These are phyloP conservation scores for Heliocybe sulcata DNA, from an alignment of 1,284 basidiomycete genomes.

Conservation along the genomic window DNA sequence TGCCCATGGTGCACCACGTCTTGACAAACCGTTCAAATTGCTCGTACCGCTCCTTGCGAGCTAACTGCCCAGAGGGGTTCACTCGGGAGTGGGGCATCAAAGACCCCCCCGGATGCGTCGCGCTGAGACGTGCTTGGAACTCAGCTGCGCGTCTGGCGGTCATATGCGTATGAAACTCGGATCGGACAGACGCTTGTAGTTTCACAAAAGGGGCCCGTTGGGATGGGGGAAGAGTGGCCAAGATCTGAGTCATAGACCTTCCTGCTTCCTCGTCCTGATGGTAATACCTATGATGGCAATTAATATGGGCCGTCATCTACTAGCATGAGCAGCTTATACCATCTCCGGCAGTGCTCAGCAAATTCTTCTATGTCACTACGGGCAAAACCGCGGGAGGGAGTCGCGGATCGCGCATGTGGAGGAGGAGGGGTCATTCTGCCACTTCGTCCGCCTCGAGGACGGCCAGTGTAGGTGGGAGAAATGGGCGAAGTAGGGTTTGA, in stretches of 20 bases:
- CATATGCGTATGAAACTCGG: constrained; percentile 67
- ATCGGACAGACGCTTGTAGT: constrained; percentile 68
- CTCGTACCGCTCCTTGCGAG: constrained; percentile 69
- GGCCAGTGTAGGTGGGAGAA: constrained; percentile 50
- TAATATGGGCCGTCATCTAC: constrained; percentile 7
- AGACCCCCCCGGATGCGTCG: constrained; percentile 67
- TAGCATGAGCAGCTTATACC: constrained; percentile 34
- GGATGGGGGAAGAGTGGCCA: constrained; percentile 66
- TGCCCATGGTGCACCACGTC: constrained; percentile 72
- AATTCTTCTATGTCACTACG: constrained; percentile 65
- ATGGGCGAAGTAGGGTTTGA: constrained; percentile 33
- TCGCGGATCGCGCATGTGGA: constrained; percentile 51
- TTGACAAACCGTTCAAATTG: constrained; percentile 62
- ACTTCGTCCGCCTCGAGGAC: constrained; percentile 40
- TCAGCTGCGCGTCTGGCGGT: constrained; percentile 64
- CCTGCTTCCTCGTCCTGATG: constrained; percentile 69
- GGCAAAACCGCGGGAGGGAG: constrained; percentile 47
- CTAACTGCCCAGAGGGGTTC: constrained; percentile 47
- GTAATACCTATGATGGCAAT: constrained; percentile 53
- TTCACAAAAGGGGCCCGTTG: constrained; percentile 73
- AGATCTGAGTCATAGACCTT: constrained; percentile 67
- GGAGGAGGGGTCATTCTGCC: constrained; percentile 51
- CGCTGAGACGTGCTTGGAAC: constrained; percentile 67
- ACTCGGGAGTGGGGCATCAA: constrained; percentile 61
- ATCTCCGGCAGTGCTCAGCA: constrained; percentile 63